Evolutionary conservation across 2,329 filamentous ascomycete genomes (phyloP).

Genomic region (Anthostomella pinea): DNA sequence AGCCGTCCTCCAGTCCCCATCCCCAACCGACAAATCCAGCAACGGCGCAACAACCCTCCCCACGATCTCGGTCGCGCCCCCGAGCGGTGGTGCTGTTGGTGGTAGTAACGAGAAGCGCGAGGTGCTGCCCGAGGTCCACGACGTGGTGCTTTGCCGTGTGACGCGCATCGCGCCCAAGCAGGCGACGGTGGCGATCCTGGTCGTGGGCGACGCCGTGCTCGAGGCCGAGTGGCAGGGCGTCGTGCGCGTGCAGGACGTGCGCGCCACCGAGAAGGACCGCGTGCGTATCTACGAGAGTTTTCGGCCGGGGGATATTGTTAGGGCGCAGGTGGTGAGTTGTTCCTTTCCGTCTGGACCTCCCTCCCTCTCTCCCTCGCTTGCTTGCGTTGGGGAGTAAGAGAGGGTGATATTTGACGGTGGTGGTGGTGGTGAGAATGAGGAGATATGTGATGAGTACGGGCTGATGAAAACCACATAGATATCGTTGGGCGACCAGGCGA

Average conservation of each 20-base stretch:
- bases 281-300: conserved; percentile 90
- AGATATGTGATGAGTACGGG: too few species aligned
- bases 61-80: conserved; percentile 55
- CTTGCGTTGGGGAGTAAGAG: conserved; percentile 2
- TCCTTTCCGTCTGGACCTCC: conserved; percentile 3
- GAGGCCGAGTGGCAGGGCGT: conserved; percentile 82
- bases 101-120: conserved; percentile 52
- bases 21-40: conserved; percentile 19
- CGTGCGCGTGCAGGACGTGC: conserved; percentile 85
- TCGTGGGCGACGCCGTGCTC: conserved; percentile 70
- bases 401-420: background rate
- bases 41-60: conserved; percentile 41
- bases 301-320: conserved; percentile 85
- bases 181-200: conserved; percentile 81
- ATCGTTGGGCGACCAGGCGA: conserved; percentile 87
- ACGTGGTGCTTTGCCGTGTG: conserved; percentile 78
- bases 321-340: conserved; percentile 71
- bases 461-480: too few species aligned
- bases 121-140: conserved; percentile 77
- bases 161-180: conserved; percentile 82
- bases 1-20: conserved; percentile 1
- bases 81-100: conserved; percentile 21
- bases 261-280: conserved; percentile 93
- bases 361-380: conserved; percentile 5
- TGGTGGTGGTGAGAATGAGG: too few species aligned